Evolutionary conservation across 768 basidiomycete species (phyloP).

Genomic region (Infundibulicybe gibba): DNA sequence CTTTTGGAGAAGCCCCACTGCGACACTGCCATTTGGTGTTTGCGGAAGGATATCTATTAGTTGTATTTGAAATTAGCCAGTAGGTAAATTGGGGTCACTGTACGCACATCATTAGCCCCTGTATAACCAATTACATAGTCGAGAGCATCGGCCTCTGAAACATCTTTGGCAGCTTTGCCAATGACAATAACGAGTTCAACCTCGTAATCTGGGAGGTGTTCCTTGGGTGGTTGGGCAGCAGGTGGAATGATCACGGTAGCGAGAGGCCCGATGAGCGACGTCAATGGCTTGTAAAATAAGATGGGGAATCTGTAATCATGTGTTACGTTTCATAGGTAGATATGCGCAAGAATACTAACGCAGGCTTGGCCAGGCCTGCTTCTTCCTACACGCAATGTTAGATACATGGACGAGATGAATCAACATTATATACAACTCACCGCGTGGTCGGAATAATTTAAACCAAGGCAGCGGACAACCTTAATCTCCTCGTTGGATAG

Average conservation of each 20-base stretch:
- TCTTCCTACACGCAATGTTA: constrained; percentile 46
- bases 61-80: not conserved
- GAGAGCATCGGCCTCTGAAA: constrained; percentile 75
- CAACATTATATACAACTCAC: constrained; percentile 28
- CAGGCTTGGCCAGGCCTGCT: constrained; percentile 57
- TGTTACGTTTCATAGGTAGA: not conserved
- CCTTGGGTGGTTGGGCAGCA: constrained; percentile 63
- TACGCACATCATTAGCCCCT: constrained; percentile 67
- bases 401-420: no score
- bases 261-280: constrained; percentile 66
- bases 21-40: constrained; percentile 73
- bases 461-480: constrained; percentile 70
- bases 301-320: constrained; percentile 52
- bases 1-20: constrained; percentile 91
- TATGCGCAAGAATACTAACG: constrained; percentile 33
- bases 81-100: constrained; percentile 3
- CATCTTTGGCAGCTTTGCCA: constrained; percentile 76
- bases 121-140: constrained; percentile 87
- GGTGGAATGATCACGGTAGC: constrained; percentile 64
- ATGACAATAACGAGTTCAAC: constrained; percentile 82
- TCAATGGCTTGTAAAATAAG: constrained; percentile 77
- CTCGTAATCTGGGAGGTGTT: constrained; percentile 79
- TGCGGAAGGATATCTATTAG: constrained; percentile 79
- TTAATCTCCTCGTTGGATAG: constrained; percentile 64
- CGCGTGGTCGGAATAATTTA: constrained; percentile 87